These are phyloP conservation scores for Hymenoscyphus albidus DNA, from an alignment of 2,329 filamentous ascomycete genomes.

Conservation along the genomic window DNA sequence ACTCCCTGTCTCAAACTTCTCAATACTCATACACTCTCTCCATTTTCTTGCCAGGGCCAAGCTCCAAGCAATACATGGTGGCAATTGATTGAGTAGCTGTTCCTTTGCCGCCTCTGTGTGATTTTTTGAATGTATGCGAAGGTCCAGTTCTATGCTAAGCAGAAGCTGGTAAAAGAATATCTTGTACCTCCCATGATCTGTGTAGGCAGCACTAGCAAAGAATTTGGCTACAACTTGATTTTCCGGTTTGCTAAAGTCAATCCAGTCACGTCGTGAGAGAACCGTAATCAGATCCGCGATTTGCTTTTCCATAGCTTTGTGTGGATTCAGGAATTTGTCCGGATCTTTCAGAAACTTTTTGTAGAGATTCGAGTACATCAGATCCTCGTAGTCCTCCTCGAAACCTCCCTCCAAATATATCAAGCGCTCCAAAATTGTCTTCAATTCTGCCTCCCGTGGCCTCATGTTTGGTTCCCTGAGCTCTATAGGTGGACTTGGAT, in stretches of 20 bases:
- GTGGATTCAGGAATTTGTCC: slow-evolving; percentile 56
- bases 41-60: slow-evolving; percentile 70
- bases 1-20: slow-evolving; percentile 50
- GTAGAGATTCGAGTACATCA: slow-evolving; percentile 63
- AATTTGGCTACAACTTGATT: slow-evolving; percentile 73
- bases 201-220: slow-evolving; percentile 58
- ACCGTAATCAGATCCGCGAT: slow-evolving; percentile 69
- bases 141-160: slow-evolving; percentile 66
- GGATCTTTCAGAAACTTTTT: slow-evolving; percentile 64
- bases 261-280: slow-evolving; percentile 66
- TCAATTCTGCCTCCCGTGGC: slow-evolving; percentile 58
- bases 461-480: slow-evolving; percentile 55
- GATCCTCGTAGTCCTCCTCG: slow-evolving; percentile 52
- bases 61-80: slow-evolving; percentile 68
- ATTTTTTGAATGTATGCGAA: slow-evolving; percentile 61
- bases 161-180: slow-evolving; percentile 75
- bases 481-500: slow-evolving; percentile 51
- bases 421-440: slow-evolving; percentile 55
- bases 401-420: slow-evolving; percentile 54
- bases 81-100: slow-evolving; percentile 60
- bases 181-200: slow-evolving; percentile 51
- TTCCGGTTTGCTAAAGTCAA: slow-evolving; percentile 65
- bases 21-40: slow-evolving; percentile 66
- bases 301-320: slow-evolving; percentile 64
- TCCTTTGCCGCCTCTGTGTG: slow-evolving; percentile 62